Evolutionary conservation across 768 basidiomycete species (phyloP), one percentile per base, ranked within the genome.

Genomic region (Trametes sanguinea): DNA sequence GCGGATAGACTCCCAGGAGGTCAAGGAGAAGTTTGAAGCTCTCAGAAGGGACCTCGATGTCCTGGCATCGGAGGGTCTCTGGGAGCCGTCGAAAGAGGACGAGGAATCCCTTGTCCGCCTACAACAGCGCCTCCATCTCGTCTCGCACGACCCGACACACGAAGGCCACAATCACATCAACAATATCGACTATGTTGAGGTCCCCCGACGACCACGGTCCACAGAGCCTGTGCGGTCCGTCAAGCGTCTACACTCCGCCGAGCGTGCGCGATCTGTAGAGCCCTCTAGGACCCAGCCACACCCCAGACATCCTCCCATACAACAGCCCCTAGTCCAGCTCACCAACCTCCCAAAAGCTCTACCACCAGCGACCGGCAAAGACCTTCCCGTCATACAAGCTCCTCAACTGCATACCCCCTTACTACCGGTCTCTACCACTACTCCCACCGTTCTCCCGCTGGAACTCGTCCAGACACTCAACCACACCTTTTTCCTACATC

Each of bases 401-500:
- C 68, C 68, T n/a, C 46, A 57, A 11, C 14, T 60, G 14, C 59
- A 61, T 3, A 39, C 57, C 2, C 59, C 67, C 1, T 30, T 68
- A 6, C 63, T 73, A 4, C 56, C 71, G 17, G 55, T 65, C 4
- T 66, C 67, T 8, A 60, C 67, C n/a, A 54, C 55, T 3, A 51
- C 60, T 4, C 47, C 70, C 2, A 68, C 73, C 7, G 58, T 72
- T 11, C 78, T 88, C 1, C 86, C 88, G 2, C 43, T 74, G 8
- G 87, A 89, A 59, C 79, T 90, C 22, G 67, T 85, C 11, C 76
- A 85, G 37, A 64, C 78, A 40, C 73, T 89, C 51, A 82, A 89
- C 64, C 79, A 87, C 60, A 78, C 82, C 0, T 86, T 85, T 69
- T 86, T 88, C 64, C 79, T 91, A 8, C 87, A 89, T 68, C 65